phyloP scores from a whole-genome alignment of 306 rosid species.

The Hippophae rhamnoides region DNA sequence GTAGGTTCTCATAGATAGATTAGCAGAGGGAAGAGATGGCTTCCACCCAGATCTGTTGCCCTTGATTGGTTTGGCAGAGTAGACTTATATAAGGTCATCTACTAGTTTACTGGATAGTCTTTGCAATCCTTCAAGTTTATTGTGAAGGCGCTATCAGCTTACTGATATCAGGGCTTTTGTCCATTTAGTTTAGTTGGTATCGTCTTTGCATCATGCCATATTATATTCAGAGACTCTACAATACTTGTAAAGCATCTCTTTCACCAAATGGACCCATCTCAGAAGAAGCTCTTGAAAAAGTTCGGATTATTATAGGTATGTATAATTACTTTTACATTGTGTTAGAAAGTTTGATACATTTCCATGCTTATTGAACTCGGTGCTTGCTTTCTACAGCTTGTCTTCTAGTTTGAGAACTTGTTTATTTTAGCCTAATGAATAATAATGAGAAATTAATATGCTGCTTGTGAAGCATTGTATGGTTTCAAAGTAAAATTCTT shows the following conservation, averaged over 20 bases:
- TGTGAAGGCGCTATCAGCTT: constrained; percentile 48
- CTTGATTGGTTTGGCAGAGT: constrained; percentile 45
- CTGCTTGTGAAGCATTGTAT: background rate
- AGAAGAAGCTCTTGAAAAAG: constrained; percentile 69
- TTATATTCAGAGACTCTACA: constrained; percentile 86
- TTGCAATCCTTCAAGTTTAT: constrained; percentile 23
- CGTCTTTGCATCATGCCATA: constrained; percentile 78
- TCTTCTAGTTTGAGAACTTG: background rate
- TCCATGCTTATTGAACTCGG: constrained; percentile 4
- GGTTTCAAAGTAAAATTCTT: no score
- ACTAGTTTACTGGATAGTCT: constrained; percentile 24
- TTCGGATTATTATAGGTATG: constrained; percentile 73
- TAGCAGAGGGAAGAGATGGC: constrained; percentile 31
- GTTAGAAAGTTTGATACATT: background rate
- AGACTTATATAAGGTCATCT: constrained; percentile 20
- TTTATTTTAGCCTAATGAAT: background rate
- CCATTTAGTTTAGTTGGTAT: constrained; percentile 46
- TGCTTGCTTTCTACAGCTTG: background rate
- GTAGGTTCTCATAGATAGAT: constrained; percentile 38
- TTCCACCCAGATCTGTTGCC: constrained; percentile 48
- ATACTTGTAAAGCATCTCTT: constrained; percentile 58
- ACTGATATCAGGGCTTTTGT: constrained; percentile 35
- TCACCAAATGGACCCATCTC: constrained; percentile 74
- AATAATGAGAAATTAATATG: background rate
- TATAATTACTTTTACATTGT: constrained; percentile 6